phyloP scores from a whole-genome alignment of 2,329 filamentous ascomycete species.

The Colletotrichum eremochloae region DNA sequence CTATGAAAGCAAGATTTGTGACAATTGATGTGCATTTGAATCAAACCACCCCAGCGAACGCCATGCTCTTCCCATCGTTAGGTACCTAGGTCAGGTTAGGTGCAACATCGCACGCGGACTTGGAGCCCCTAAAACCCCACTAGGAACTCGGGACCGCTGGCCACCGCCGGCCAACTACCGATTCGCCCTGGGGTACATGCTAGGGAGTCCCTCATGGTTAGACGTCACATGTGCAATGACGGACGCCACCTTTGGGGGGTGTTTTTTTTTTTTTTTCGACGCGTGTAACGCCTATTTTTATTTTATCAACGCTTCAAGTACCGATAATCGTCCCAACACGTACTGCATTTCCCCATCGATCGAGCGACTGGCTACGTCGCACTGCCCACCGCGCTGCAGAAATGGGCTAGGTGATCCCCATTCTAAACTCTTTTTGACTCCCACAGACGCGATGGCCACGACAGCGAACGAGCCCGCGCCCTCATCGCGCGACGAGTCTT shows the following conservation, averaged over 20 bases:
- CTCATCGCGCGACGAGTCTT: constrained; percentile 40
- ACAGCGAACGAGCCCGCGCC: constrained; percentile 26
- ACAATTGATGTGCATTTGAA: background rate
- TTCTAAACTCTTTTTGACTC: constrained; percentile 5
- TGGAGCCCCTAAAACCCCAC: constrained; percentile 6
- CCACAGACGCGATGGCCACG: constrained; percentile 38
- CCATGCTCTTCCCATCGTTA: background rate
- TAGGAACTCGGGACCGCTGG: background rate
- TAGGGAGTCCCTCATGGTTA: constrained; percentile 10
- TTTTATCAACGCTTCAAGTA: background rate
- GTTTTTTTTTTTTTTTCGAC: constrained; percentile 27
- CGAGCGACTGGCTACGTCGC: constrained; percentile 9
- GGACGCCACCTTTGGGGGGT: constrained; percentile 21
- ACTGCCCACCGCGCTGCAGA: constrained; percentile 16
- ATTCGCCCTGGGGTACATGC: constrained; percentile 12
- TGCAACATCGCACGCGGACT: constrained; percentile 6
- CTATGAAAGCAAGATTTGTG: background rate
- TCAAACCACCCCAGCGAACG: background rate
- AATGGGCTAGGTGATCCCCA: constrained; percentile 23
- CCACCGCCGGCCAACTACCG: constrained; percentile 11
- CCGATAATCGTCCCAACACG: constrained; percentile 1
- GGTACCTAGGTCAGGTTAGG: background rate
- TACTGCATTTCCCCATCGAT: constrained; percentile 6
- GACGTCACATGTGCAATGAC: constrained; percentile 38
- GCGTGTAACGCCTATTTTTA: constrained; percentile 21